Conservation (phyloP, 768 basidiomycete genomes). For the Tricholoma bakamatsutake region DNA sequence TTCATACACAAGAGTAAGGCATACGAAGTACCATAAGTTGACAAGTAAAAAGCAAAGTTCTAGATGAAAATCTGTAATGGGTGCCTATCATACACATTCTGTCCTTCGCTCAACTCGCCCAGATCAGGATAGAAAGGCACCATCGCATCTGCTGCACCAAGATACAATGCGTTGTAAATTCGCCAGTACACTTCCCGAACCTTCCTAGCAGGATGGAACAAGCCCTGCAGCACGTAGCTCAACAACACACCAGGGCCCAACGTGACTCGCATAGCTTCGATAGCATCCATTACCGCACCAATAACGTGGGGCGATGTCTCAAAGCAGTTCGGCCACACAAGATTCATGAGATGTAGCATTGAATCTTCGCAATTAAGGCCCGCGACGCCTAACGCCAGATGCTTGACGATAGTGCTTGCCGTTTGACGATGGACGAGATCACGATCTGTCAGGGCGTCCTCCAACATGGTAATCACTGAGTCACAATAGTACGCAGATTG, state of each 20-base stretch:
- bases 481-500: conserved; percentile 97
- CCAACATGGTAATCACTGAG: conserved; percentile 96
- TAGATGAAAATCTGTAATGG: conserved; percentile 81
- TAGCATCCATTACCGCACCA: conserved; percentile 95
- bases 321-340: conserved; percentile 99
- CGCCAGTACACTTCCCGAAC: conserved; percentile 99
- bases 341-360: conserved; percentile 95
- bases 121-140: conserved; percentile 95
- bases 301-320: conserved; percentile 98
- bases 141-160: conserved; percentile 85
- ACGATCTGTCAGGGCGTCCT: conserved; percentile 96
- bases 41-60: conserved; percentile 11
- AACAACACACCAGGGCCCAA: conserved; percentile 90
- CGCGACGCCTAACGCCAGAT: conserved; percentile 92
- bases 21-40: conserved; percentile 9
- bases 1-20: neutral
- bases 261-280: conserved; percentile 96
- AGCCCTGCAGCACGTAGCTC: conserved; percentile 88
- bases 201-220: conserved; percentile 96
- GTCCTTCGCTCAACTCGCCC: conserved; percentile 84
- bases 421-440: conserved; percentile 99
- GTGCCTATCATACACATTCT: conserved; percentile 84
- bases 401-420: conserved; percentile 97
- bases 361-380: conserved; percentile 98
- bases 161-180: conserved; percentile 89